Percentiles rank a stretch among this genome's conserved stretches.
These are phyloP conservation scores for Monoraphidium neglectum DNA, from an alignment of 139 green algal species.

Conservation along the genomic window DNA sequence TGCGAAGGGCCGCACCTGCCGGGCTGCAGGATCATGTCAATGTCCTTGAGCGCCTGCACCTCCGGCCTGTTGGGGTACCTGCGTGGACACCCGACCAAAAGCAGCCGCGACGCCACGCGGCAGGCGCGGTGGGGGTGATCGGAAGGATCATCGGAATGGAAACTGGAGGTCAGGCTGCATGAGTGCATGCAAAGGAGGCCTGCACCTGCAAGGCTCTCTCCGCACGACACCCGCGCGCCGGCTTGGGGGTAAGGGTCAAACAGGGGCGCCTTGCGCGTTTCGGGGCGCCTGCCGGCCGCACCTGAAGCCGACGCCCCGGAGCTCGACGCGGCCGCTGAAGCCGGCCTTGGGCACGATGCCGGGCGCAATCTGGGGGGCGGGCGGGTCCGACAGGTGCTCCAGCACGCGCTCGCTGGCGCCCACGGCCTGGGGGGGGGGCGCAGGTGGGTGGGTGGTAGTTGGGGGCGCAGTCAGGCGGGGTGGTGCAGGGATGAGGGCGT, in stretches of 20 bases:
- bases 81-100: neutral
- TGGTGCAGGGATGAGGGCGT: neutral
- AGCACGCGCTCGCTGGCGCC: conserved; percentile 78
- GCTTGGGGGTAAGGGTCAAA: no score
- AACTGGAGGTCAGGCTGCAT: no score
- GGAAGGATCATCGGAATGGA: no score
- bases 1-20: conserved; percentile 23
- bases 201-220: no score
- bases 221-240: no score
- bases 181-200: no score
- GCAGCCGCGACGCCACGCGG: neutral
- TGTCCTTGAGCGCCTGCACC: conserved; percentile 40
- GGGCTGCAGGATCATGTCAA: conserved; percentile 57
- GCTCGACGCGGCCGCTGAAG: conserved; percentile 56
- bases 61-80: conserved; percentile 40
- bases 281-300: conserved; percentile 14
- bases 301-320: conserved; percentile 60
- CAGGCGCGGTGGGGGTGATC: neutral
- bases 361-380: conserved; percentile 60
- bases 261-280: no score
- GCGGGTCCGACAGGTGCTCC: conserved; percentile 52
- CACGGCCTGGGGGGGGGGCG: conserved; percentile 46
- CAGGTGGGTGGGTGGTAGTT: neutral
- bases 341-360: conserved; percentile 20
- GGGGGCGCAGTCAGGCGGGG: neutral